Conservation (phyloP, 352 stramenopile genomes). For the Globisporangium paddicum region DNA sequence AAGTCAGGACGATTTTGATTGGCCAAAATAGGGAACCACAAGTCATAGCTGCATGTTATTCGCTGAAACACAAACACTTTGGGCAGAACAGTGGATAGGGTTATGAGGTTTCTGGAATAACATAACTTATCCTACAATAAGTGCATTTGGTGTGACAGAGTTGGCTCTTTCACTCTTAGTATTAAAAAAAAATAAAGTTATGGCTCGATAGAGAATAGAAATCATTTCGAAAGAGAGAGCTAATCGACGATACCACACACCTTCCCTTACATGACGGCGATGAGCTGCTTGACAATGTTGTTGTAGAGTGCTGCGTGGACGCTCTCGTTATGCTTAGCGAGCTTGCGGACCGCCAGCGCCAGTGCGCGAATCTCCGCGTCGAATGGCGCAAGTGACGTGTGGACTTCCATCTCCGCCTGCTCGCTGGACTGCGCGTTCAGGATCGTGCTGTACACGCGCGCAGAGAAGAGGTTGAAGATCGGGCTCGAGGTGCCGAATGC, state of each 20-base stretch:
- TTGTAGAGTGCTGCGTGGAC: conserved; percentile 71
- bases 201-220: not conserved
- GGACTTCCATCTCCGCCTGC: conserved; percentile 20
- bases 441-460: conserved; percentile 29
- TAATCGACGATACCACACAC: not conserved
- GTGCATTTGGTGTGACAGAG: too few relatives aligned
- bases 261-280: conserved; percentile 19
- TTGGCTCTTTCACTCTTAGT: not conserved
- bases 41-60: too few relatives aligned
- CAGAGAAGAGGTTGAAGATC: conserved; percentile 56
- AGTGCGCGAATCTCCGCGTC: conserved; percentile 33
- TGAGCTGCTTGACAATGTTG: conserved; percentile 36
- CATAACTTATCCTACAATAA: too few relatives aligned
- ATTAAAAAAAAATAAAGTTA: not conserved
- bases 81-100: too few relatives aligned
- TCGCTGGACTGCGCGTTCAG: conserved; percentile 19
- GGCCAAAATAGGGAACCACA: too few relatives aligned
- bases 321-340: conserved; percentile 67
- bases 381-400: conserved; percentile 51
- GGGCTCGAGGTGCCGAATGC: conserved; percentile 44
- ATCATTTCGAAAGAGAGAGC: not conserved
- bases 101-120: too few relatives aligned
- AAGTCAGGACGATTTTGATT: too few relatives aligned
- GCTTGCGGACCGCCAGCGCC: conserved; percentile 23
- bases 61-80: too few relatives aligned